phyloP scores from a whole-genome alignment of 495 filamentous ascomycete genomes.

The Penicillium turbatum region DNA sequence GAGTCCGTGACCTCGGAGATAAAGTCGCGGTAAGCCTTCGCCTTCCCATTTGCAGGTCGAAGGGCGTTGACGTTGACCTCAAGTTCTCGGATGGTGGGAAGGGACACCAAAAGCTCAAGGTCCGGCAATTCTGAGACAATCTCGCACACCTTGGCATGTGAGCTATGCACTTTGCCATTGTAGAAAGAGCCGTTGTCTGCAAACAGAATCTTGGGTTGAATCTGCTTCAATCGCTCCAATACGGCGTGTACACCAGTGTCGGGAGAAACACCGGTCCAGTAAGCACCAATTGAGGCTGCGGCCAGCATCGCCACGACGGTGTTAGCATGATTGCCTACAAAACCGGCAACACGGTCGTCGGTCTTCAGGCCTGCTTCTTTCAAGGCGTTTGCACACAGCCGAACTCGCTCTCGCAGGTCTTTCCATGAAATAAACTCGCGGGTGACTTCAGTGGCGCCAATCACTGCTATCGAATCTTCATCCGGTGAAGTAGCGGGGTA shows the following conservation, averaged over 20 bases:
- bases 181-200: slow-evolving; percentile 83
- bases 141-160: slow-evolving; percentile 65
- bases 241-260: slow-evolving; percentile 79
- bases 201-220: slow-evolving; percentile 75
- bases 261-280: slow-evolving; percentile 86
- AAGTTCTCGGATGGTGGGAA: slow-evolving; percentile 54
- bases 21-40: slow-evolving; percentile 50
- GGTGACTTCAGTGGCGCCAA: slow-evolving; percentile 68
- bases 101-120: slow-evolving; percentile 63
- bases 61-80: slow-evolving; percentile 49
- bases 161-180: slow-evolving; percentile 77
- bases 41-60: slow-evolving; percentile 44
- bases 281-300: slow-evolving; percentile 71
- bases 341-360: slow-evolving; percentile 76
- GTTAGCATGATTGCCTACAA: slow-evolving; percentile 80
- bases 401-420: slow-evolving; percentile 72
- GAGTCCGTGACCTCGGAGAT: slow-evolving; percentile 36
- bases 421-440: slow-evolving; percentile 73
- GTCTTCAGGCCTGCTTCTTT: slow-evolving; percentile 56
- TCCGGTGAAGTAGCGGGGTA: slow-evolving; percentile 61
- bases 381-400: slow-evolving; percentile 66
- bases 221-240: slow-evolving; percentile 76
- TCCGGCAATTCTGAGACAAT: slow-evolving; percentile 60
- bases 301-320: slow-evolving; percentile 85
- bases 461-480: slow-evolving; percentile 57